phyloP scores from a whole-genome alignment of 176 grass and related monocot species.

The Chloris gayana region DNA sequence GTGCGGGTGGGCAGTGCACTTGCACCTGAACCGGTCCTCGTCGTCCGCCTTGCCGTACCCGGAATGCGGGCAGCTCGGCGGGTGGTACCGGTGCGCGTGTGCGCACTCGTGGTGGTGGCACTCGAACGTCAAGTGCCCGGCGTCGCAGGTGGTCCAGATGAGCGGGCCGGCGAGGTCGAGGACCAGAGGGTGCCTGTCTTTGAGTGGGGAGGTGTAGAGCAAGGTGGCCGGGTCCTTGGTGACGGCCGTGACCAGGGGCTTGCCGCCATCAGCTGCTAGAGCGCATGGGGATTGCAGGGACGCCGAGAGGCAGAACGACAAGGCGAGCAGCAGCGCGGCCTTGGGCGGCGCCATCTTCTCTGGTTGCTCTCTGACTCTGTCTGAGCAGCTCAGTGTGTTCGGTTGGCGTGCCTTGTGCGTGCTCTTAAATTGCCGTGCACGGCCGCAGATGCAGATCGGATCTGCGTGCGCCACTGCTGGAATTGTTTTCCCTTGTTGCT shows the following conservation, averaged over 20 bases:
- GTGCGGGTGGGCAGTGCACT: conserved; percentile 48
- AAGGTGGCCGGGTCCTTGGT: conserved; percentile 44
- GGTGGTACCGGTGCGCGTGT: conserved; percentile 51
- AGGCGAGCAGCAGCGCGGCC: background rate
- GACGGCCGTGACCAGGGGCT: conserved; percentile 33
- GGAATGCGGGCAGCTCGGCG: conserved; percentile 32
- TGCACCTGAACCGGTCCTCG: conserved; percentile 28
- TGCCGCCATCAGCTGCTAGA: background rate
- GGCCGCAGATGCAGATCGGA: conserved; percentile 2
- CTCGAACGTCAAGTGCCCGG: conserved; percentile 20
- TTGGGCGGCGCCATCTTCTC: background rate
- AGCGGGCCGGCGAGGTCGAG: conserved; percentile 60
- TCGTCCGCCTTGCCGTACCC: conserved; percentile 37
- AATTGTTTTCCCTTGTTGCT: background rate
- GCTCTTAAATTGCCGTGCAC: background rate
- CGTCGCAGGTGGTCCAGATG: conserved; percentile 46
- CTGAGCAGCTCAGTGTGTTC: background rate
- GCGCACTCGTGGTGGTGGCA: conserved; percentile 41
- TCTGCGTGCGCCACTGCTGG: background rate
- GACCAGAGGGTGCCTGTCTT: conserved; percentile 30
- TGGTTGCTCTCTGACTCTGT: background rate
- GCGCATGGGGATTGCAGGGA: background rate
- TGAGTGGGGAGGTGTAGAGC: conserved; percentile 39
- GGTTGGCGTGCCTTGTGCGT: background rate
- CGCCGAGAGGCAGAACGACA: background rate